A percentile compares a stretch with the other conserved stretches of the same genome.
phyloP scores from a whole-genome alignment of 345 rosid genomes.

The Physaria fendleri region DNA sequence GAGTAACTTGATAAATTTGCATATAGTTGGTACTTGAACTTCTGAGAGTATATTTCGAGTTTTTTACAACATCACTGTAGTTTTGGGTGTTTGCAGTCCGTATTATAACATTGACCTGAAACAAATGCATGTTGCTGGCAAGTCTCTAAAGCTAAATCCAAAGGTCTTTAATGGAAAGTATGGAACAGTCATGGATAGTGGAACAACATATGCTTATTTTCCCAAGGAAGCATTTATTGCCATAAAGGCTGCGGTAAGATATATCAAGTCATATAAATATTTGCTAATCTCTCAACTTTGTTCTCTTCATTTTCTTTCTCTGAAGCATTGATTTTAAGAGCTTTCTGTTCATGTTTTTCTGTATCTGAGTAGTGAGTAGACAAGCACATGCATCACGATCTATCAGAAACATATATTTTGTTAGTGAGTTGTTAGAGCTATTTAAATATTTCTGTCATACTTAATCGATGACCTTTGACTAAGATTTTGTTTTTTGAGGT shows the following conservation, averaged over 20 bases:
- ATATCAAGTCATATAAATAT: background rate
- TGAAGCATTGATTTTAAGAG: background rate
- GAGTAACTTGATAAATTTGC: too few species aligned
- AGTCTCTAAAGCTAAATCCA: constrained; percentile 45
- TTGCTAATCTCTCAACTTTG: constrained; percentile 6
- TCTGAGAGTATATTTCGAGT: constrained; percentile 36
- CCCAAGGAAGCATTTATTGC: constrained; percentile 53
- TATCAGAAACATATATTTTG: background rate
- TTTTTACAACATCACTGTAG: constrained; percentile 62
- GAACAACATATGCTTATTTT: constrained; percentile 78
- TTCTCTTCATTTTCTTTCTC: background rate
- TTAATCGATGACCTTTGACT: background rate
- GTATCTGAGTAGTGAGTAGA: background rate
- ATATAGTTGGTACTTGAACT: too few species aligned
- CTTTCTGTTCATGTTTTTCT: background rate
- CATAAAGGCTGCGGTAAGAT: constrained; percentile 61
- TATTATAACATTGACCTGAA: constrained; percentile 72
- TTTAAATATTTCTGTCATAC: background rate
- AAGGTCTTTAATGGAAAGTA: constrained; percentile 52
- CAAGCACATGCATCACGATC: background rate
- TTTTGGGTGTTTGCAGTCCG: constrained; percentile 64
- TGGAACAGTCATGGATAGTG: constrained; percentile 76
- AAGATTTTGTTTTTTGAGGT: background rate
- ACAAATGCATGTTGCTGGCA: constrained; percentile 79
- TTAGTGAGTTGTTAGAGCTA: background rate